Conservation (phyloP, 129 eudicot species). For the Artemisia annua region DNA sequence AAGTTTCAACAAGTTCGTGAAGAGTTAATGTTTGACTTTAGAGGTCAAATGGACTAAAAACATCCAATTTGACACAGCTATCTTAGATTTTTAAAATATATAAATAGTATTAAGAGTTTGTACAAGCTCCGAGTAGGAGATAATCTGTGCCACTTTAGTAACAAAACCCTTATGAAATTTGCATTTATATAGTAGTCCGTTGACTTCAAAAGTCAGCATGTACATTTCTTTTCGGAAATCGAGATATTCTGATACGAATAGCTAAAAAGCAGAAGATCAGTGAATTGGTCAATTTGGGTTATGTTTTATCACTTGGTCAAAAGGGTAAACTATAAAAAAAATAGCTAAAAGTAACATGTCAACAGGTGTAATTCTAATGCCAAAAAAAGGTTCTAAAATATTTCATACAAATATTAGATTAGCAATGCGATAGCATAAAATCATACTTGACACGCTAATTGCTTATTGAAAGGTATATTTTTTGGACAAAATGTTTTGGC, state of each 20-base stretch:
- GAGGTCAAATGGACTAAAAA: constrained; percentile 2
- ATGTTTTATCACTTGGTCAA: not conserved
- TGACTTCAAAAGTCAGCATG: constrained; percentile 9
- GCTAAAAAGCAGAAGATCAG: not conserved
- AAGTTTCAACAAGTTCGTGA: not conserved
- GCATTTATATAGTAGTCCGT: not conserved
- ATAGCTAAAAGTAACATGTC: not conserved
- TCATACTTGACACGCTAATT: not conserved
- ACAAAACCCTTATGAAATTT: not conserved
- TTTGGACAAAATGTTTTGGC: not conserved
- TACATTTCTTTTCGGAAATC: not conserved
- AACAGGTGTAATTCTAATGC: not conserved
- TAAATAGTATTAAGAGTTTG: not conserved
- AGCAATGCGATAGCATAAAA: not conserved
- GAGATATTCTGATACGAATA: constrained; percentile 2
- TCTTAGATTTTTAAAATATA: not conserved
- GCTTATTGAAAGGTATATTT: not conserved
- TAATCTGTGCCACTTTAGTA: constrained; percentile 5
- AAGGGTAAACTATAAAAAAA: not conserved
- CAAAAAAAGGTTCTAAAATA: not conserved
- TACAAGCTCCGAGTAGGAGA: not conserved
- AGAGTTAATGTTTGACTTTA: constrained; percentile 1
- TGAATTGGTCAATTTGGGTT: not conserved
- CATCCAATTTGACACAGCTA: not conserved
- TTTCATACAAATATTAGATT: not conserved